Evolutionary conservation across 805 yeast species (phyloP).

Genomic region (Pichia gijzeniarum): DNA sequence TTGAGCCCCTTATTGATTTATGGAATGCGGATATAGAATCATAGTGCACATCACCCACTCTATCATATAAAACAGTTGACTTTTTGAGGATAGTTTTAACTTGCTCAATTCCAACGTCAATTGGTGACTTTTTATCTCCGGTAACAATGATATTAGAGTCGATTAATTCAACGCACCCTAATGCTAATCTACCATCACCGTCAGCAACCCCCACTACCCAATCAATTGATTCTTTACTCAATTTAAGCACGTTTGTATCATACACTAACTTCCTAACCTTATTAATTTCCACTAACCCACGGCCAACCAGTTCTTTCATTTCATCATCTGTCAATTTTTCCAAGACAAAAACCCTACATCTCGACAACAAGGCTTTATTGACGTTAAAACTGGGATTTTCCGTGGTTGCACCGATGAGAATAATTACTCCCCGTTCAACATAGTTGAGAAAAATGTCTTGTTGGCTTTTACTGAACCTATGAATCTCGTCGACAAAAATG

Average conservation of each 20-base stretch:
- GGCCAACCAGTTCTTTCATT: constrained; percentile 42
- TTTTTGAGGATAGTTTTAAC: constrained; percentile 40
- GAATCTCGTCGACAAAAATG: constrained; percentile 88
- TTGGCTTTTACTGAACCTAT: constrained; percentile 76
- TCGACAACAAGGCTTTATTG: constrained; percentile 72
- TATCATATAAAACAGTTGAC: constrained; percentile 65
- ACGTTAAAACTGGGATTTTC: constrained; percentile 87
- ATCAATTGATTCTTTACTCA: constrained; percentile 52
- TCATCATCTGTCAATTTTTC: constrained; percentile 46
- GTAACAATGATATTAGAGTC: constrained; percentile 42
- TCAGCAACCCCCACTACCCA: constrained; percentile 68
- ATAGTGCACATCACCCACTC: constrained; percentile 87
- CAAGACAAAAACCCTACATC: constrained; percentile 77
- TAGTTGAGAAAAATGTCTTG: constrained; percentile 83
- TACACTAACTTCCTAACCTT: constrained; percentile 49
- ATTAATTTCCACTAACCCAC: constrained; percentile 57
- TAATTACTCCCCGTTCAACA: constrained; percentile 77
- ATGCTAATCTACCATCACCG: constrained; percentile 85
- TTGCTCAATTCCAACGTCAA: constrained; percentile 34
- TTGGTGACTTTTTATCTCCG: constrained; percentile 3
- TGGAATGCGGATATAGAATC: constrained; percentile 96
- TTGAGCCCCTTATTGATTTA: constrained; percentile 83
- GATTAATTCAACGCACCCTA: constrained; percentile 71
- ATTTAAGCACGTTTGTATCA: constrained; percentile 42
- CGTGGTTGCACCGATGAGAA: constrained; percentile 92